Base-by-base conservation (phyloP, 768 basidiomycete genomes). In the Russula sp. region DNA sequence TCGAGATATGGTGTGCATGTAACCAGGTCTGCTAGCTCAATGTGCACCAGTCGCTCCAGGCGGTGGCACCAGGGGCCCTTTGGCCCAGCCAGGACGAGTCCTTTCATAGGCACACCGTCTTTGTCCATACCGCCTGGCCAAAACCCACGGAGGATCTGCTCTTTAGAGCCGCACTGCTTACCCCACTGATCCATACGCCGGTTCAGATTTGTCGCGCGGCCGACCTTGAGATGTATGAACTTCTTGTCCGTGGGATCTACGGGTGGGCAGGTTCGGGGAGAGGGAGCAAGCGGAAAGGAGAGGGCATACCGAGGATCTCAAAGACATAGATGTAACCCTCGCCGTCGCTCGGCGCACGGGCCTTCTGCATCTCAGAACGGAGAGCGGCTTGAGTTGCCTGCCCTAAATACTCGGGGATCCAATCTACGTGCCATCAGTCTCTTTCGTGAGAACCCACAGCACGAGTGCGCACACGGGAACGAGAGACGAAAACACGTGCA, bases 281-380 rank as follows among this genome's bases (percentile, higher is more conserved):
- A 22, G 34, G 48, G 37, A 35, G 54, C 10, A 14, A 39, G 27
- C 18, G 53, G n/a, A 37, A 32, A 8, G 13, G 34, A 44, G 47
- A 34, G 53, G 67, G 7, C 72, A 50, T 71, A 88, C 88, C 87
- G 71, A 84, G 79, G 61, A 93, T 87, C 72, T 92, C 87, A 71
- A 87, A 93, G 0, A 84, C 82, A 67, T 94, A 94, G 55, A 94
- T 92, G 68, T 88, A 91, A 0, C 91, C 91, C 5, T 81, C 76
- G 20, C 78, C 80, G 66, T 93, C 90, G 9, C 81, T 79, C 3
- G 69, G 61, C 4, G 88, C 82, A 4, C 76, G 77, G 11, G 79
- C 70, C 47, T 80, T 81, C 65, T 78, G 77, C 83, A 86, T 86
- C 70, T 82, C 81, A 27, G 22, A 27, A 27, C 22, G 22, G 22